These are phyloP conservation scores for Coleophoma cylindrospora DNA, from an alignment of 2,329 filamentous ascomycete species.

Conservation along the genomic window DNA sequence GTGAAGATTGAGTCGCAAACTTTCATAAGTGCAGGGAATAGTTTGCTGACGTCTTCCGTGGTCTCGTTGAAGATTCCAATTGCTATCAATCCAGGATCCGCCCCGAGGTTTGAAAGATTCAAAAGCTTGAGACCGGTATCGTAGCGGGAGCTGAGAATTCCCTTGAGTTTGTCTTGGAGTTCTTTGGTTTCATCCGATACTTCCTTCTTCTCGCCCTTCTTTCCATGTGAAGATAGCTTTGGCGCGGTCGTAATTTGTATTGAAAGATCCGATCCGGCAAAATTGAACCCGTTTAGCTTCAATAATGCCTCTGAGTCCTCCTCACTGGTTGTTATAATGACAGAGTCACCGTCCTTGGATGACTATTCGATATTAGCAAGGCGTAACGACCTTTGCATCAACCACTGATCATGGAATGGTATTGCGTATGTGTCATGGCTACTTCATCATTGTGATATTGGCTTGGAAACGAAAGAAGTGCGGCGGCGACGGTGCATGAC, in stretches of 20 bases:
- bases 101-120: constrained; percentile 72
- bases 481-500: constrained; percentile 28
- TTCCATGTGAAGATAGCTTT: constrained; percentile 3
- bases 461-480: constrained; percentile 33
- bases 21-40: constrained; percentile 88
- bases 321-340: constrained; percentile 62
- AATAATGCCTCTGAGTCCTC: constrained; percentile 60
- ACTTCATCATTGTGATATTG: constrained; percentile 27
- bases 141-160: constrained; percentile 72
- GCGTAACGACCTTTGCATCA: constrained; percentile 30
- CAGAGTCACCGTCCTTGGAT: constrained; percentile 61
- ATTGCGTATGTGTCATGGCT: constrained; percentile 16
- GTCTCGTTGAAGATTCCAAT: constrained; percentile 72
- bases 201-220: constrained; percentile 33
- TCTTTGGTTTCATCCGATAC: constrained; percentile 50
- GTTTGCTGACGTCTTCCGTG: constrained; percentile 53
- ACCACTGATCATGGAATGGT: constrained; percentile 21
- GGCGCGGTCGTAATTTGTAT: constrained; percentile 36
- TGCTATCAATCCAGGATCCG: constrained; percentile 65
- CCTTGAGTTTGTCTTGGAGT: constrained; percentile 63
- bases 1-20: constrained; percentile 78
- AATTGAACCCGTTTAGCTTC: constrained; percentile 63
- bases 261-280: constrained; percentile 58
- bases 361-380: constrained; percentile 69
- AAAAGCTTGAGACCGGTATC: constrained; percentile 67